Evolutionary conservation across 495 filamentous ascomycete genomes (phyloP).

Genomic region (Cercophora samala): DNA sequence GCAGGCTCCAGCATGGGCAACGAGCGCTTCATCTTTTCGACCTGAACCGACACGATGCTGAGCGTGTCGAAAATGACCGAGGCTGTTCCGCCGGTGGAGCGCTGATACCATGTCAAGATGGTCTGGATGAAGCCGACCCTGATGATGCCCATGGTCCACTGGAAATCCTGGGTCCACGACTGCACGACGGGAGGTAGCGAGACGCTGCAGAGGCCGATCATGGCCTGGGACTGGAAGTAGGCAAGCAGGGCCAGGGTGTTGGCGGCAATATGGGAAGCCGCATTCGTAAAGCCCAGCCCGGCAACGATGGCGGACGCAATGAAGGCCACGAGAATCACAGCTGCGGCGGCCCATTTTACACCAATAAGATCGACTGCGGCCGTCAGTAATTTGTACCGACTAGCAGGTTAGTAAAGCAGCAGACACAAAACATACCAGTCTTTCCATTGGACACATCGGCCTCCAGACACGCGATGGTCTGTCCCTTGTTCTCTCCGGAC

Average conservation of each 20-base stretch:
- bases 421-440: constrained; percentile 56
- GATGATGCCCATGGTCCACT: constrained; percentile 98
- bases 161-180: constrained; percentile 96
- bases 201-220: constrained; percentile 85
- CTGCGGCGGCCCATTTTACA: constrained; percentile 84
- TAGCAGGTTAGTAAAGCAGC: too few species aligned
- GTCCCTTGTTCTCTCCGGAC: constrained; percentile 38
- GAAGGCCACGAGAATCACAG: constrained; percentile 80
- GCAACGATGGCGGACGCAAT: constrained; percentile 78
- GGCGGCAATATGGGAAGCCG: constrained; percentile 90
- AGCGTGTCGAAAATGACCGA: constrained; percentile 74
- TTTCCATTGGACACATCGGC: constrained; percentile 88
- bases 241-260: constrained; percentile 90
- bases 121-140: constrained; percentile 79
- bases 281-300: constrained; percentile 88
- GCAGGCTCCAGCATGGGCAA: constrained; percentile 33
- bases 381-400: constrained; percentile 3
- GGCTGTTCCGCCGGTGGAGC: constrained; percentile 84
- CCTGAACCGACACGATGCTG: constrained; percentile 73
- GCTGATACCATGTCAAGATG: constrained; percentile 95
- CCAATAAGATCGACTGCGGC: constrained; percentile 69
- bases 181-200: constrained; percentile 83
- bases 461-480: constrained; percentile 81
- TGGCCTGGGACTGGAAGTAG: constrained; percentile 96
- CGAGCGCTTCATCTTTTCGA: constrained; percentile 65